Conservation (phyloP, 192 early-diverging fungal genomes). For the Spizellomyces punctatus region DNA sequence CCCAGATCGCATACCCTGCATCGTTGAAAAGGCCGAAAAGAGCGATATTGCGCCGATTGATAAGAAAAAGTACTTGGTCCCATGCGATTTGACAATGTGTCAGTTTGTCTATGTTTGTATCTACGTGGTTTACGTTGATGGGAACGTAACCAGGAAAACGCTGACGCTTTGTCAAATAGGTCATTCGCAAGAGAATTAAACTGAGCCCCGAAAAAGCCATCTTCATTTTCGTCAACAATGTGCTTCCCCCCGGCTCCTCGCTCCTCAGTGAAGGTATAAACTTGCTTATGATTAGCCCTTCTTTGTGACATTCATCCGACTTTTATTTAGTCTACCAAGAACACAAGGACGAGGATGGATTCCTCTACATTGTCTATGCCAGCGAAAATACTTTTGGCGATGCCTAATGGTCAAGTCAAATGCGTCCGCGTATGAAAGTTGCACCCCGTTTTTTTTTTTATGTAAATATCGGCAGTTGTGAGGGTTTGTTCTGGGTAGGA, state of each 20-base stretch:
- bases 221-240: slow-evolving; percentile 97
- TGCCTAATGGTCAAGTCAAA: background rate
- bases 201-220: slow-evolving; percentile 96
- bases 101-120: slow-evolving; percentile 87
- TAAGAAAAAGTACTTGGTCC: slow-evolving; percentile 99
- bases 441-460: too few species aligned
- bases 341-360: slow-evolving; percentile 98
- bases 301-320: background rate
- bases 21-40: slow-evolving; percentile 94
- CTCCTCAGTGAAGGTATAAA: slow-evolving; percentile 71
- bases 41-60: slow-evolving; percentile 95
- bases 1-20: slow-evolving; percentile 67
- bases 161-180: background rate
- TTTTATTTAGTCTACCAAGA: slow-evolving; percentile 88
- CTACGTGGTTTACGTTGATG: too few species aligned
- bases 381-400: slow-evolving; percentile 50
- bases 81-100: slow-evolving; percentile 93
- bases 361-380: slow-evolving; percentile 68
- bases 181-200: slow-evolving; percentile 96
- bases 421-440: too few species aligned
- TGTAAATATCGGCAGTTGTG: too few species aligned
- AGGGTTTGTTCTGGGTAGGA: too few species aligned
- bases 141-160: too few species aligned
- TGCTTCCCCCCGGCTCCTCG: slow-evolving; percentile 91
- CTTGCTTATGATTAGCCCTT: background rate